These are phyloP conservation scores for Lomentospora prolificans DNA, from an alignment of 2,329 filamentous ascomycete genomes.

Conservation along the genomic window DNA sequence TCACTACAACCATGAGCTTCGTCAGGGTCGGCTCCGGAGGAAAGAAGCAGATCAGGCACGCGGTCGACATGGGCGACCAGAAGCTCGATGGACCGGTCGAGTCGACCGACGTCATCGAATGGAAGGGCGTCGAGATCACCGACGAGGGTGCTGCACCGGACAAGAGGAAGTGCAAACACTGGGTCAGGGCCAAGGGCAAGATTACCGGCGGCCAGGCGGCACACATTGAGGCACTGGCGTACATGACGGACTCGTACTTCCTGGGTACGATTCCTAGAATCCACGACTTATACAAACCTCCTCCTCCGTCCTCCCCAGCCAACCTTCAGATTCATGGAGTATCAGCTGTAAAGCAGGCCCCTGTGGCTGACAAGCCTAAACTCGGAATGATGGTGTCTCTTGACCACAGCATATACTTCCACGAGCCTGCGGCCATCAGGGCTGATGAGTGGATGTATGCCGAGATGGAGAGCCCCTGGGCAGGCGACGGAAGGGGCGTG, in stretches of 20 bases:
- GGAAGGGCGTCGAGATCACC: slow-evolving; percentile 22
- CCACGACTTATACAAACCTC: slow-evolving; percentile 59
- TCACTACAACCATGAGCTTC: slow-evolving; percentile 91
- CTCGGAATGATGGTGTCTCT: slow-evolving; percentile 80
- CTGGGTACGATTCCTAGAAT: slow-evolving; percentile 79
- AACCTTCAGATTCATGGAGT: not conserved
- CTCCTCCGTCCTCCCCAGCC: slow-evolving; percentile 9
- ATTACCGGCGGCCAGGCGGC: slow-evolving; percentile 75
- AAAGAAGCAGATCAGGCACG: slow-evolving; percentile 50
- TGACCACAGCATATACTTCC: slow-evolving; percentile 65
- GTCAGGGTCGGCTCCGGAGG: slow-evolving; percentile 54
- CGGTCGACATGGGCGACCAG: slow-evolving; percentile 28
- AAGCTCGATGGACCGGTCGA: slow-evolving; percentile 35
- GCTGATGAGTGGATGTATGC: slow-evolving; percentile 70
- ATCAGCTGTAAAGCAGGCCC: not conserved
- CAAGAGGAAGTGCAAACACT: slow-evolving; percentile 59
- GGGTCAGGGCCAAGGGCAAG: slow-evolving; percentile 64
- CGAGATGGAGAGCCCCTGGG: slow-evolving; percentile 74
- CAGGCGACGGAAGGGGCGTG: slow-evolving; percentile 65
- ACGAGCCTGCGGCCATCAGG: slow-evolving; percentile 46
- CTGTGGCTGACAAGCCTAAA: slow-evolving; percentile 35
- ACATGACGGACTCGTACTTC: slow-evolving; percentile 89
- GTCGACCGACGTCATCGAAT: slow-evolving; percentile 26
- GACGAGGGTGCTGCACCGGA: slow-evolving; percentile 40
- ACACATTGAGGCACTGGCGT: slow-evolving; percentile 80